Base-by-base conservation (phyloP, 352 stramenopile genomes). In the Phytophthora brassicae region DNA sequence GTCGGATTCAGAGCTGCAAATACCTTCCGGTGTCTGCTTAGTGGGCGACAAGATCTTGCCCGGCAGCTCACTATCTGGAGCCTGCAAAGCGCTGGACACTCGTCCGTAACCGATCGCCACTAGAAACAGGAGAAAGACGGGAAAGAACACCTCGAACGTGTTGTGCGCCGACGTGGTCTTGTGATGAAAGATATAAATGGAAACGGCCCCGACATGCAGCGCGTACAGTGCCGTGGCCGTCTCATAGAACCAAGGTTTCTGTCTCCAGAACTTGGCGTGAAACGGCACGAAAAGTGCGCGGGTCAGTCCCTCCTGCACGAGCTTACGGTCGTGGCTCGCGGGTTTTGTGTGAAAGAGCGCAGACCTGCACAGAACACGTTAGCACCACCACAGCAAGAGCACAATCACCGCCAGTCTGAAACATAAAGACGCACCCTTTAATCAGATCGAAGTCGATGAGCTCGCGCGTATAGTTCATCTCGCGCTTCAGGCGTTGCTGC, bases 371-470 rank as follows among this genome's bases (percentile, higher is more conserved):
- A 28, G 6, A 57, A n/a, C 11, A 20, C 46, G 31, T 51, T 49
- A 58, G 22, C 36, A 20, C 17, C 48, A 29, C 29, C 24, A 39
- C 19, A 2, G 23, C 6, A 66, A 50, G 20, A 48, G 28, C 31
- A 59, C 17, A 22, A 23, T 35, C 14, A 52, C 9, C 26, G 29
- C 12, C 6, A 14, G 13, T 17, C 35, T 41, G 35, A n/a, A n/a
- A n/a, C n/a, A n/a, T n/a, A n/a, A n/a, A n/a, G 33, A 69, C 71
- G 17, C 48, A 90, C 79, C 84, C 86, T 79, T 94, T 94, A 53
- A 94, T 92, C 42, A 92, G 69, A 54, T 94, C 86, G 64, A 92
- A 92, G 75, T 94, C 86, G 43, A 94, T 92, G 45, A 94, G 79
- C 47, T 94, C 85, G 39, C 79, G 76, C 35, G 64, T 85, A 42